These are phyloP conservation scores for Akanthomyces muscarius DNA, from an alignment of 2,329 filamentous ascomycete genomes.

Conservation along the genomic window DNA sequence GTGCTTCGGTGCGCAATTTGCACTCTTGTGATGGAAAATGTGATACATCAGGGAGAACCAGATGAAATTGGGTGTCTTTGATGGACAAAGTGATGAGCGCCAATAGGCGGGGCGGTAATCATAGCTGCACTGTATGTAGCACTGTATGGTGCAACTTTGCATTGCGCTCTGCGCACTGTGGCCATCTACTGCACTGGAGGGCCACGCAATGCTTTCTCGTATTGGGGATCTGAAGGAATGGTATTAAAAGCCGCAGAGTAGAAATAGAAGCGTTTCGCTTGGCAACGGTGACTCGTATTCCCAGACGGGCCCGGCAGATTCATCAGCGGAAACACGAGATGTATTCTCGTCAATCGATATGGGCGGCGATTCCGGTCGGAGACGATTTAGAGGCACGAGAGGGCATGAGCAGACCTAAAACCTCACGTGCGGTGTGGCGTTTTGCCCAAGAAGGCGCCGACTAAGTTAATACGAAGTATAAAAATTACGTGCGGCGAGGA, in stretches of 20 bases:
- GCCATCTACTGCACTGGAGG: background rate
- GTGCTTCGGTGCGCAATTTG: too few species aligned
- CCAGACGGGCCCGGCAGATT: background rate
- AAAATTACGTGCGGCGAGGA: background rate
- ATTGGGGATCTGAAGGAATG: background rate
- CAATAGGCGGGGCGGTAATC: background rate
- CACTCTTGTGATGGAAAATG: background rate
- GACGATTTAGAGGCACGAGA: background rate
- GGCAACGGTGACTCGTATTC: conserved; percentile 1
- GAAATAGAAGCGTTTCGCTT: conserved; percentile 4
- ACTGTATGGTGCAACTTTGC: background rate
- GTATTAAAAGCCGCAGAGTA: background rate
- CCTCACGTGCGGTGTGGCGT: background rate
- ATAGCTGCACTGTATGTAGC: background rate
- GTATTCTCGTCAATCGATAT: background rate
- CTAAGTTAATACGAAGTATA: background rate
- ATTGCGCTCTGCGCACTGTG: background rate
- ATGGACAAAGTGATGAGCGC: background rate
- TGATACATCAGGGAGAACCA: background rate
- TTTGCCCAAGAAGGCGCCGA: background rate
- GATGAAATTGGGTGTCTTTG: conserved; percentile 1
- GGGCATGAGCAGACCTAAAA: background rate
- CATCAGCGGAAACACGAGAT: background rate
- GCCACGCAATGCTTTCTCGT: conserved; percentile 6
- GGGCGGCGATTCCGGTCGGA: too few species aligned